A percentile compares a stretch with the other conserved stretches of the same genome.
Evolutionary conservation across 306 rosid species (phyloP).

Genomic region (Cyamopsis tetragonoloba): DNA sequence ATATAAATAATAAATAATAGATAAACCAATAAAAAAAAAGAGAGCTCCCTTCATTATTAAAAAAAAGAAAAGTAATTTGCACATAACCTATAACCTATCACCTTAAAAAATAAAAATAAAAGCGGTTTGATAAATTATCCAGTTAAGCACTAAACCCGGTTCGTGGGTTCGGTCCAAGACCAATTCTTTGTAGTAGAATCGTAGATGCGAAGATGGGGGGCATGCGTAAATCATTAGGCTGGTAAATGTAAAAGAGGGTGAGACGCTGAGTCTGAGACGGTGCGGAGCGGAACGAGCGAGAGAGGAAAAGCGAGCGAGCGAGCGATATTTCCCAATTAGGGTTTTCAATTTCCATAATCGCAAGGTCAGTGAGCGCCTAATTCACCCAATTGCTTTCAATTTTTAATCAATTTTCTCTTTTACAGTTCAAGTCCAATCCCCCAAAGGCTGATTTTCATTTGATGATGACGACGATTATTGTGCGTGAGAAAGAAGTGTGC

Average conservation of each 20-base stretch:
- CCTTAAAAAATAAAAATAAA: too few relatives aligned
- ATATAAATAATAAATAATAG: too few relatives aligned
- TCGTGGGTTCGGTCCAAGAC: neutral
- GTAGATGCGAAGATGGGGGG: neutral
- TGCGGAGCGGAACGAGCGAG: conserved; percentile 25
- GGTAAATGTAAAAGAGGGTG: neutral
- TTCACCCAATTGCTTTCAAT: conserved; percentile 25
- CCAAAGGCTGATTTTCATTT: conserved; percentile 56
- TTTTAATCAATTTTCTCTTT: conserved; percentile 19
- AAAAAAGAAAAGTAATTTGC: too few relatives aligned
- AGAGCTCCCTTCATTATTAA: too few relatives aligned
- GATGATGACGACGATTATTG: conserved; percentile 33
- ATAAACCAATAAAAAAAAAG: too few relatives aligned
- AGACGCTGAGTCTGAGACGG: conserved; percentile 7
- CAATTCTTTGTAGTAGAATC: too few relatives aligned
- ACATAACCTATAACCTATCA: too few relatives aligned
- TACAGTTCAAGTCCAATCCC: conserved; percentile 13
- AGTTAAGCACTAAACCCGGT: neutral
- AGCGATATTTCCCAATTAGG: conserved; percentile 46
- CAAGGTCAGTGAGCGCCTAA: conserved; percentile 78
- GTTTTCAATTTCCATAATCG: conserved; percentile 39
- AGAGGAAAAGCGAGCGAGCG: conserved; percentile 22
- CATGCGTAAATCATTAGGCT: neutral
- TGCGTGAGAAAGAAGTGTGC: conserved; percentile 94
- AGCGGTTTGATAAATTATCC: neutral